phyloP scores from a whole-genome alignment of 371 early-diverging fungal species.

The Lichtheimia ramosa region DNA sequence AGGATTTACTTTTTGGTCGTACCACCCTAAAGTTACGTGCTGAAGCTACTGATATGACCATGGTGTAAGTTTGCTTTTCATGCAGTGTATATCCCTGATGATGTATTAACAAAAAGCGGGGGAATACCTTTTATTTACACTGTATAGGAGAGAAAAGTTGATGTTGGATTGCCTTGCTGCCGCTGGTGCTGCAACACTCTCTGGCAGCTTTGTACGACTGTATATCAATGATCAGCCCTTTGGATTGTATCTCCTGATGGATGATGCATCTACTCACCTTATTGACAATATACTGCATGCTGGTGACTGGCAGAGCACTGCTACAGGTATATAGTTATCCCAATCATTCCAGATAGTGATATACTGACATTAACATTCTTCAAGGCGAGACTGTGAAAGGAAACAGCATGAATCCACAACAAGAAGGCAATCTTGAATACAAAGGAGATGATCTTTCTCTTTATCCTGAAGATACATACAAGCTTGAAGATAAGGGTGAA shows the following conservation, averaged over 20 bases:
- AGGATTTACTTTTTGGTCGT: constrained; percentile 30
- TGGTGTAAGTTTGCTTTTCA: constrained; percentile 17
- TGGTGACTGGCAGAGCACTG: constrained; percentile 12
- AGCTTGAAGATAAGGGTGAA: constrained; percentile 28
- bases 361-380: neutral
- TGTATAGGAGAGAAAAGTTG: constrained; percentile 37
- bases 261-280: constrained; percentile 47
- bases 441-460: constrained; percentile 30
- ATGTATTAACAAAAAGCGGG: neutral
- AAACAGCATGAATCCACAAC: constrained; percentile 16
- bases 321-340: neutral
- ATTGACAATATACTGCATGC: constrained; percentile 32
- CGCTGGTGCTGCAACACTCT: constrained; percentile 48
- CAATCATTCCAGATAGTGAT: neutral
- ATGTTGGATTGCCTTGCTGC: constrained; percentile 43
- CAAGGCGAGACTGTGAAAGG: constrained; percentile 25
- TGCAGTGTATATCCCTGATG: neutral
- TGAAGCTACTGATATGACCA: constrained; percentile 46
- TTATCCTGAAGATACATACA: constrained; percentile 31
- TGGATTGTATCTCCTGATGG: constrained; percentile 47
- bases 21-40: constrained; percentile 47
- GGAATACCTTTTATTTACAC: neutral
- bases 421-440: constrained; percentile 26
- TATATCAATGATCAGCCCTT: constrained; percentile 44
- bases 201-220: constrained; percentile 43